A percentile compares a stretch with the other conserved stretches of the same genome.
phyloP scores from a whole-genome alignment of 768 basidiomycete species.

The Cyathus striatus region DNA sequence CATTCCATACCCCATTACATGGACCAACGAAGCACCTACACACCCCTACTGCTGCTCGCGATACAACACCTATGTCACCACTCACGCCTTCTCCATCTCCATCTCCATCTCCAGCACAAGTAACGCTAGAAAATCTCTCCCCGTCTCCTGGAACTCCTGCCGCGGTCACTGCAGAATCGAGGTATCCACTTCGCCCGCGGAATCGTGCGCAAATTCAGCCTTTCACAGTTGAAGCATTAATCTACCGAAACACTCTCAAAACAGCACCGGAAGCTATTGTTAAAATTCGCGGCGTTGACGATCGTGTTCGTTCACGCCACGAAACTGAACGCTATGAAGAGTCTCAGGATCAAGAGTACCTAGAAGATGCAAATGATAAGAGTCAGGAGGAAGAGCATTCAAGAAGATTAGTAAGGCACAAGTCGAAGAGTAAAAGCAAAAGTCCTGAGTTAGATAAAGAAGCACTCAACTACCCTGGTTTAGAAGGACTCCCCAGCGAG shows the following conservation, averaged over 20 bases:
- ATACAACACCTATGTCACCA: background rate
- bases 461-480: slow-evolving; percentile 10
- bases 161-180: slow-evolving; percentile 6
- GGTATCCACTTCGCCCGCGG: slow-evolving; percentile 56
- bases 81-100: background rate
- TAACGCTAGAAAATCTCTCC: background rate
- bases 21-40: too few species aligned
- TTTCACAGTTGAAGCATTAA: slow-evolving; percentile 48
- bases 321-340: slow-evolving; percentile 24
- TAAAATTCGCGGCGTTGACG: slow-evolving; percentile 32
- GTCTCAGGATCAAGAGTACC: slow-evolving; percentile 14
- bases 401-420: slow-evolving; percentile 1
- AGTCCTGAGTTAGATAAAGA: background rate
- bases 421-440: background rate
- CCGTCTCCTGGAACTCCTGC: background rate
- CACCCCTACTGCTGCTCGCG: background rate
- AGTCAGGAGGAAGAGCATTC: slow-evolving; percentile 12
- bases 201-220: slow-evolving; percentile 54
- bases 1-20: too few species aligned
- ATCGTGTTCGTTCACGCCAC: slow-evolving; percentile 17
- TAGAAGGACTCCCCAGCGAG: slow-evolving; percentile 32
- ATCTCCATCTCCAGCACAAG: background rate
- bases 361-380: slow-evolving; percentile 9
- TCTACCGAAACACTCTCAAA: slow-evolving; percentile 48
- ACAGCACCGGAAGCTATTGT: slow-evolving; percentile 66